Base-by-base conservation (phyloP, 768 basidiomycete species). In the Hygrophoropsis aurantiaca region DNA sequence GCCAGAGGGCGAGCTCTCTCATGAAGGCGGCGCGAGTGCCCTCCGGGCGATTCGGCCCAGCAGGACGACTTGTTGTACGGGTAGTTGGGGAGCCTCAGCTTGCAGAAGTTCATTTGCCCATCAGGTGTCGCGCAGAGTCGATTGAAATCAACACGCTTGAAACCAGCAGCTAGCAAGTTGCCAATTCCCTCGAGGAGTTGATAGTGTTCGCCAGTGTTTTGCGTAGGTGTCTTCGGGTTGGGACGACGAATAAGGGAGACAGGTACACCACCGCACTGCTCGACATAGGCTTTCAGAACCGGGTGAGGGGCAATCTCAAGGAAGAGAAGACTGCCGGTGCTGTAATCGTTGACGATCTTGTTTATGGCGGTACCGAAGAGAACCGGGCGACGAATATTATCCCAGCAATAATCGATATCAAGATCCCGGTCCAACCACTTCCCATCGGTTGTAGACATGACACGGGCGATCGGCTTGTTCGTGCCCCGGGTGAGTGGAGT, bases 371-470 rank as follows among this genome's bases (percentile, higher is more conserved):
- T 60, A 3, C 65, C 58, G n/a, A 69, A 69, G 21, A 64, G 54
- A 11, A 70, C 67, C 0, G 67, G 69, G 23, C 52, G 49, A 41
- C 64, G 69, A 42, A 68, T 62, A 39, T 67, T 70, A 18, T 69
- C 62, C 67, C 67, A 69, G 47, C 61, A 69, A 27, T 69, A 69
- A 44, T 60, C 45, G 39, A 44, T 33, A 25, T 54, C 44, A 18
- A 61, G 50, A 4, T 50, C 38, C n/a, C 65, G 57, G 25, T 63
- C 59, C 8, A 69, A 60, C 57, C 66, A 58, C 19, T 52, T 57
- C 8, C 67, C 67, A 20, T 70, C 66, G 2, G 61, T 60, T 5
- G 69, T 68, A 3, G 67, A 70, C 61, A 67, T 69, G 2, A 70
- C 65, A n/a, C 55, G 54, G 8, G 54, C 60, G 5, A 54, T 54